Conservation (phyloP, 345 rosid genomes). For the Eucalyptus grandis region DNA sequence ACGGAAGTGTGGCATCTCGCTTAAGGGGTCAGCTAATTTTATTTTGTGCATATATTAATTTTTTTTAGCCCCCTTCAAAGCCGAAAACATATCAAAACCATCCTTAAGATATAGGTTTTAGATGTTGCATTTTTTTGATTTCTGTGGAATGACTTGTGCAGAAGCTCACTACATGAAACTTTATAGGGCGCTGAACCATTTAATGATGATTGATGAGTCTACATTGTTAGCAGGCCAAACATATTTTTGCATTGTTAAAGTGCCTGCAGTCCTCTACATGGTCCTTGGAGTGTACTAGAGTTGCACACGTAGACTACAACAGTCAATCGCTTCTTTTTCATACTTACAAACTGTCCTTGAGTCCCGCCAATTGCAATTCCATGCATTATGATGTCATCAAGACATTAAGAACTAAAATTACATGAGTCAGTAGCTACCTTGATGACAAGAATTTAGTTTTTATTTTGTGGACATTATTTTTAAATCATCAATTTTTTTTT, state of each 20-base stretch:
- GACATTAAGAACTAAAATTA: not conserved
- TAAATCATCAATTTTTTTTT: not conserved
- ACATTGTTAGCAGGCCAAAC: not conserved
- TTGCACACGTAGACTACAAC: not conserved
- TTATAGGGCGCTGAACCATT: not conserved
- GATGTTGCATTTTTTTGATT: not conserved
- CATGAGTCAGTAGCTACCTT: not conserved
- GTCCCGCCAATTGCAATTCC: not conserved
- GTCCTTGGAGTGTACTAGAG: not conserved
- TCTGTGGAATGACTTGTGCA: not conserved
- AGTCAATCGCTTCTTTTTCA: not conserved
- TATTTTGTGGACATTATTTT: not conserved
- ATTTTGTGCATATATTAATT: not conserved
- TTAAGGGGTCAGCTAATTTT: slow-evolving; percentile 47
- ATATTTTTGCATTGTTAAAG: not conserved
- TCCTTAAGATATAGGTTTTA: not conserved
- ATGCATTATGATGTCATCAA: not conserved
- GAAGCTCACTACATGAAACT: not conserved
- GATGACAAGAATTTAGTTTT: not conserved
- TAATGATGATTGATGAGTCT: not conserved
- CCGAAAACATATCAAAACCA: not conserved
- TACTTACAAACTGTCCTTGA: not conserved
- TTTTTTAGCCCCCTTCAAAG: not conserved
- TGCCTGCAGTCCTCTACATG: not conserved
- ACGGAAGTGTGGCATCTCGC: slow-evolving; percentile 87